Evolutionary conservation across 768 basidiomycete genomes (phyloP), one percentile per base, ranked within the genome.

Genomic region (Mycena galopus): DNA sequence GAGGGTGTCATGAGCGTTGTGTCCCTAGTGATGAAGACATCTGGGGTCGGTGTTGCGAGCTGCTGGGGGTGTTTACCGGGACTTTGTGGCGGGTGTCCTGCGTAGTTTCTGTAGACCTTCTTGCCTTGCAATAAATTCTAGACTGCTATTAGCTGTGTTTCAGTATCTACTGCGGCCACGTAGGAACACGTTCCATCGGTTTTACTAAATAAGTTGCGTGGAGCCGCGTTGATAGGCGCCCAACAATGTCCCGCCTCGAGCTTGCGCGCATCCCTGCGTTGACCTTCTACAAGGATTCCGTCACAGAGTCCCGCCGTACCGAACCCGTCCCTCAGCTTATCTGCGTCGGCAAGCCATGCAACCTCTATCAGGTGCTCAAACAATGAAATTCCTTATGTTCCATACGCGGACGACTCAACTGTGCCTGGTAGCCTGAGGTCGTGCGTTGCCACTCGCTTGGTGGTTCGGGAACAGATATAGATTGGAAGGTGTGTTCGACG

Each of bases 1-100:
- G 97, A 99, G 80, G 97, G 97, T 2, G 91, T 98, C 37, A 86
- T 94, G 50, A 96, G 96, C 78, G 88, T 99, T 56, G 81, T 96
- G 32, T 90, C 93, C 17, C 85, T 99, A 58, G 76, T 92, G 9
- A 81, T 98, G 71, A 90, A 91, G 72, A 94, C 92, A 35, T 87
- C 88, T 37, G 96, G 95, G 3, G 83, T 95, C 6, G 93, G 91
- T 9, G 90, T 91, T 10, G 82, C 84, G 21, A 97, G 94, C 78
- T 99, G 97, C 80, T 93, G 90, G 88, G 97, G 97, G 16, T 99
- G 97, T 81, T 83, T 86, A 4, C 91, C 91, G 74, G 92, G 92
- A 17, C 82, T 92, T 53, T 95, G 94, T 79, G 88, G 90, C 61
- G 91, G 89, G 6, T 95, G 94, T 78, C 85, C 90, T 65, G 78